These are phyloP conservation scores for Angomonas deanei DNA, from an alignment of 208 protist genomes.

Conservation along the genomic window DNA sequence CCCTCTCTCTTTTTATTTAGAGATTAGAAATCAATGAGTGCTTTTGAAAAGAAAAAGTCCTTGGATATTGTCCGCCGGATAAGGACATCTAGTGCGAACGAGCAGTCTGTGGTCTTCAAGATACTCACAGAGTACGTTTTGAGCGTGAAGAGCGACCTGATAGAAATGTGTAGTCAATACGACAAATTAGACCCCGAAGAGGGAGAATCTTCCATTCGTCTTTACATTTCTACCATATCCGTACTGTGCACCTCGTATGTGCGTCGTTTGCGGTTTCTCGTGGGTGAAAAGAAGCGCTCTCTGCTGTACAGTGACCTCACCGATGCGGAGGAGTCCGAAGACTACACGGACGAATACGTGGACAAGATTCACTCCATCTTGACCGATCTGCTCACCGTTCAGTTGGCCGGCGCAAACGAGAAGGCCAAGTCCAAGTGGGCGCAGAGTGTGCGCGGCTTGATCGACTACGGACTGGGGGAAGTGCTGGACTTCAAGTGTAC, in stretches of 20 bases:
- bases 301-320: no score
- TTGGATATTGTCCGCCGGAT: neutral
- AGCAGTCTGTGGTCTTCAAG: neutral
- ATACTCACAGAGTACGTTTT: neutral
- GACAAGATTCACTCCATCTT: neutral
- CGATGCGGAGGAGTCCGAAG: neutral
- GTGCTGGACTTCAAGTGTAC: conserved; percentile 16
- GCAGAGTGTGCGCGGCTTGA: neutral
- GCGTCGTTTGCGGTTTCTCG: neutral
- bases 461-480: conserved; percentile 34
- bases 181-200: no score
- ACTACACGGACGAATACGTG: neutral
- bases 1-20: no score
- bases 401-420: neutral
- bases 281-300: neutral
- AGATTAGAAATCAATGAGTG: no score
- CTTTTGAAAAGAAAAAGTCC: neutral
- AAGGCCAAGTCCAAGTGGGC: neutral
- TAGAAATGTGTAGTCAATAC: no score
- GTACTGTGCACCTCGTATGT: neutral
- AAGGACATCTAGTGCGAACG: neutral
- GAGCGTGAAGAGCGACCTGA: neutral
- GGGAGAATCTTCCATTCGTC: neutral
- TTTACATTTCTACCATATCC: neutral
- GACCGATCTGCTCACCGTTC: neutral